Conservation (phyloP, 805 yeast genomes). For the Candida loeiensis region DNA sequence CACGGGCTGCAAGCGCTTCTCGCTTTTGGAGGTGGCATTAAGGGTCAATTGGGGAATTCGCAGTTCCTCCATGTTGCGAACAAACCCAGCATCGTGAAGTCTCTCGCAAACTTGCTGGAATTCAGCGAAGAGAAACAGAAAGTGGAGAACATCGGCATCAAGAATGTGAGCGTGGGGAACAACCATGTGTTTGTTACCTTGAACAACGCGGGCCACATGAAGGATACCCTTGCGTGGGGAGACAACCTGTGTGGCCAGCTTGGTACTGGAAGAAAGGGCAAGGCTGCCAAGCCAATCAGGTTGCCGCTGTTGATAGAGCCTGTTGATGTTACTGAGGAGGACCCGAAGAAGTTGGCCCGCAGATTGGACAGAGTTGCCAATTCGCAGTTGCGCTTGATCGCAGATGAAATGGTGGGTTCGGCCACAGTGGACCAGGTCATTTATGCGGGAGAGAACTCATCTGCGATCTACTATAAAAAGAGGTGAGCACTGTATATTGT, state of each 20-base stretch:
- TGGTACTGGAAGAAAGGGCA: slow-evolving; percentile 74
- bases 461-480: slow-evolving; percentile 59
- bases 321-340: slow-evolving; percentile 20
- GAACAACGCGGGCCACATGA: slow-evolving; percentile 38
- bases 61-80: slow-evolving; percentile 70
- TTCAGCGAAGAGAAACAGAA: slow-evolving; percentile 46
- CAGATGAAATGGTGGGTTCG: slow-evolving; percentile 17
- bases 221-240: slow-evolving; percentile 78
- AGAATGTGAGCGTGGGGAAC: slow-evolving; percentile 55
- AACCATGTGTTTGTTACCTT: slow-evolving; percentile 64
- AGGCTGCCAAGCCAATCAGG: slow-evolving; percentile 50
- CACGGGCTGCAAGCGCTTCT: slow-evolving; percentile 16
- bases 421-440: slow-evolving; percentile 48
- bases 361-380: slow-evolving; percentile 31
- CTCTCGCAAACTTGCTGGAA: slow-evolving; percentile 47
- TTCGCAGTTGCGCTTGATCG: slow-evolving; percentile 46
- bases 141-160: slow-evolving; percentile 46
- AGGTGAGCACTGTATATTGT: too few species aligned
- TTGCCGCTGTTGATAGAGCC: slow-evolving; percentile 63
- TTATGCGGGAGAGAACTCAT: slow-evolving; percentile 57
- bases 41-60: slow-evolving; percentile 84
- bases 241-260: slow-evolving; percentile 78
- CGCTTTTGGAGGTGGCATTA: slow-evolving; percentile 76
- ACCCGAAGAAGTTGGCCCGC: slow-evolving; percentile 24
- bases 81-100: slow-evolving; percentile 57